Evolutionary conservation across 2,329 filamentous ascomycete genomes (phyloP).

Genomic region (Raffaelea arxii): DNA sequence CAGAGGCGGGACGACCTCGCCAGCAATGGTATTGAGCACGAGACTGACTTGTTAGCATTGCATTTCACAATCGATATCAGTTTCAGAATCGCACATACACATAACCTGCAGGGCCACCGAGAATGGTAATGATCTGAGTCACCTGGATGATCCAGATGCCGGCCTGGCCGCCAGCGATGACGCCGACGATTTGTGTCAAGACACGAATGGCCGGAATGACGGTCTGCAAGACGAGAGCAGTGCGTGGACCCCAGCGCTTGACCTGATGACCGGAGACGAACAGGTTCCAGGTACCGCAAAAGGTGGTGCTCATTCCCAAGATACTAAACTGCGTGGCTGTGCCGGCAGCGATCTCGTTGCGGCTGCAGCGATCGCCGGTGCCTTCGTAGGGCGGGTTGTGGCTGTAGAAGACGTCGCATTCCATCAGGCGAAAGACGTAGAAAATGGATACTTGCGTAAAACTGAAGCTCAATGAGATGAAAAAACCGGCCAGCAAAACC

Average conservation of each 20-base stretch:
- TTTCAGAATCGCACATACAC: constrained; percentile 22
- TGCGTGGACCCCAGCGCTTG: constrained; percentile 53
- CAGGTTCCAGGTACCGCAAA: constrained; percentile 42
- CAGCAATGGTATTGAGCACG: constrained; percentile 56
- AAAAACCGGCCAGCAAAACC: constrained; percentile 47
- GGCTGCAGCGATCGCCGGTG: constrained; percentile 44
- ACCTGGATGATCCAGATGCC: constrained; percentile 58
- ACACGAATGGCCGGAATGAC: constrained; percentile 55
- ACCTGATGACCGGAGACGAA: constrained; percentile 58
- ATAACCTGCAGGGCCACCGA: constrained; percentile 60
- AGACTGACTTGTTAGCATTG: constrained; percentile 21
- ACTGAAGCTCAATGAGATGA: constrained; percentile 43
- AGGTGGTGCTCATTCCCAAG: constrained; percentile 49
- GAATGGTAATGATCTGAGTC: constrained; percentile 55
- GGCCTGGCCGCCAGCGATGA: constrained; percentile 43
- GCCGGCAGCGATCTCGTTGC: constrained; percentile 52
- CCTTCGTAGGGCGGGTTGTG: constrained; percentile 41
- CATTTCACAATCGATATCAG: not conserved
- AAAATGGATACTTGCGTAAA: constrained; percentile 43
- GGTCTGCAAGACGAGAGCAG: constrained; percentile 51
- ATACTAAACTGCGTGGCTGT: constrained; percentile 56
- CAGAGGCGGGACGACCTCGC: constrained; percentile 50
- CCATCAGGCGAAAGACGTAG: constrained; percentile 62
- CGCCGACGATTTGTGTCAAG: constrained; percentile 52
- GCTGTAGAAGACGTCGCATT: constrained; percentile 59